Percentiles rank a stretch among this genome's conserved stretches.
These are phyloP conservation scores for Leccinum disarticulatum DNA, from an alignment of 768 basidiomycete species.

Conservation along the genomic window DNA sequence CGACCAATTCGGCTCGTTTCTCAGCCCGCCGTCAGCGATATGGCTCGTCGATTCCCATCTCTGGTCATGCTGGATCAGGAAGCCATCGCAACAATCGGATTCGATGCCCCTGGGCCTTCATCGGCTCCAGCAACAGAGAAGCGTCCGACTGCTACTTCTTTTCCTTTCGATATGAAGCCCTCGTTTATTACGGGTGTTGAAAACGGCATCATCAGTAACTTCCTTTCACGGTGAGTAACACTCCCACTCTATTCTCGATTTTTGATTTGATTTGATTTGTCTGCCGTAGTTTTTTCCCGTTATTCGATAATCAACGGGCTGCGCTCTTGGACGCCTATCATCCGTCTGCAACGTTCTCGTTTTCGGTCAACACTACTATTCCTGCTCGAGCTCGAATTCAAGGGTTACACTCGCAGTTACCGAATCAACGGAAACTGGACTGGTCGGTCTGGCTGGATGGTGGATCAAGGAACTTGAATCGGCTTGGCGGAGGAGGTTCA, in stretches of 20 bases:
- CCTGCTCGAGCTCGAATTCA: constrained; percentile 75
- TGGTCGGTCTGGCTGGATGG: constrained; percentile 71
- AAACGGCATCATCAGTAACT: constrained; percentile 64
- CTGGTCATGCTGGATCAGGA: constrained; percentile 84
- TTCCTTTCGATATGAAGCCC: constrained; percentile 72
- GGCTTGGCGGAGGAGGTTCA: constrained; percentile 59
- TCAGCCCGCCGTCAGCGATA: constrained; percentile 52
- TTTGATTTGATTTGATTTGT: constrained; percentile 10
- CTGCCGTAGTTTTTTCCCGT: constrained; percentile 73
- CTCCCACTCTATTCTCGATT: background rate
- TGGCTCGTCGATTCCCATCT: constrained; percentile 77
- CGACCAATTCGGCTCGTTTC: background rate
- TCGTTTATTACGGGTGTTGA: constrained; percentile 78
- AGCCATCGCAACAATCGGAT: constrained; percentile 72
- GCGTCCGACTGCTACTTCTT: constrained; percentile 63
- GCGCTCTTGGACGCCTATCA: constrained; percentile 74
- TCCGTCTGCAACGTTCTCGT: constrained; percentile 87
- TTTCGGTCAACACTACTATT: constrained; percentile 80
- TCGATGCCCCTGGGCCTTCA: constrained; percentile 66
- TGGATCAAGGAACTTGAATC: constrained; percentile 76
- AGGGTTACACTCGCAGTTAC: constrained; percentile 66
- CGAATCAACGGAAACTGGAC: constrained; percentile 79
- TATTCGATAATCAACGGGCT: constrained; percentile 76
- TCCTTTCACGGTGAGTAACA: constrained; percentile 67
- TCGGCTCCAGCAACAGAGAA: constrained; percentile 37